phyloP scores from a whole-genome alignment of 2,329 filamentous ascomycete genomes.

The Grosmannia huntii region DNA sequence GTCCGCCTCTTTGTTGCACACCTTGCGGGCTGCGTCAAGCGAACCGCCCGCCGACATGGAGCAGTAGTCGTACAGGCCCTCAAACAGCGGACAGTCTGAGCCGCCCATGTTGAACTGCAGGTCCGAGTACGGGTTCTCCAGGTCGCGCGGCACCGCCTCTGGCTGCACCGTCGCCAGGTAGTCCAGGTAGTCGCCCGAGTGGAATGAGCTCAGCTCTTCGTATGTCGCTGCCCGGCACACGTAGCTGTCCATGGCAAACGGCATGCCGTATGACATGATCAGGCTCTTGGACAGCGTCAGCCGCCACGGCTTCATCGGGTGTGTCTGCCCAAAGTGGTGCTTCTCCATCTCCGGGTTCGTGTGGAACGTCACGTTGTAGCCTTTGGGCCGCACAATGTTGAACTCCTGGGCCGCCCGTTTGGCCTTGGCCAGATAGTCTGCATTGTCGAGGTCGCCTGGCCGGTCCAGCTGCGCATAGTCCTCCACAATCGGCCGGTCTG shows the following conservation, averaged over 20 bases:
- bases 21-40: slow-evolving; percentile 79
- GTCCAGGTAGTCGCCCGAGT: slow-evolving; percentile 79
- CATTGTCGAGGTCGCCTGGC: slow-evolving; percentile 41
- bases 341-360: slow-evolving; percentile 90
- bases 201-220: slow-evolving; percentile 78
- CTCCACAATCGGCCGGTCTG: slow-evolving; percentile 37
- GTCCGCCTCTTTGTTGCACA: slow-evolving; percentile 75
- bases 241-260: slow-evolving; percentile 93
- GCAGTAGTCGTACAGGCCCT: slow-evolving; percentile 90
- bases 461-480: slow-evolving; percentile 38
- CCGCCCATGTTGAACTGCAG: slow-evolving; percentile 75
- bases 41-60: slow-evolving; percentile 86
- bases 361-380: slow-evolving; percentile 89
- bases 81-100: slow-evolving; percentile 92
- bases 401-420: slow-evolving; percentile 44
- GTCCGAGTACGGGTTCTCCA: slow-evolving; percentile 50
- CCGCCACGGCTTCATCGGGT: slow-evolving; percentile 99
- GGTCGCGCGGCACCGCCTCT: slow-evolving; percentile 48
- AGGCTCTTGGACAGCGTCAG: slow-evolving; percentile 90
- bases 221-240: slow-evolving; percentile 71
- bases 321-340: slow-evolving; percentile 91
- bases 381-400: slow-evolving; percentile 66
- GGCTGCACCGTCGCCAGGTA: slow-evolving; percentile 66
- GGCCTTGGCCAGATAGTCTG: slow-evolving; percentile 43
- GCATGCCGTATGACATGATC: slow-evolving; percentile 89